These are phyloP conservation scores for Bromus sterilis DNA, from an alignment of 176 grass and related monocot species.

Conservation along the genomic window DNA sequence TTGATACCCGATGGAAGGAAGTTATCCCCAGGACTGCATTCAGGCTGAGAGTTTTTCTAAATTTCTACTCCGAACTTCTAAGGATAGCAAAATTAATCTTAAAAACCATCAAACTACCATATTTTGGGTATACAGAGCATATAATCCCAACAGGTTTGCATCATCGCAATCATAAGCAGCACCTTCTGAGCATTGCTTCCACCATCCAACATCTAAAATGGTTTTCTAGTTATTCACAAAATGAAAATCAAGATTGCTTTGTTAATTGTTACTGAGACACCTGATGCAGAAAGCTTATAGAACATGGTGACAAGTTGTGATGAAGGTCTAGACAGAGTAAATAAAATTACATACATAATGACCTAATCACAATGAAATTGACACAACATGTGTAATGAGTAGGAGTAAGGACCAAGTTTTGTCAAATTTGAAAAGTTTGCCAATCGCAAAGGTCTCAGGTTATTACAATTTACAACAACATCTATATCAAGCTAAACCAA, in stretches of 20 bases:
- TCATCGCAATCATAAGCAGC: background rate
- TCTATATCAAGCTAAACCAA: background rate
- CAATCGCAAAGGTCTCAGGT: background rate
- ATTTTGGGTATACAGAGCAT: background rate
- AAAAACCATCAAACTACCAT: background rate
- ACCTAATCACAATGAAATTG: background rate
- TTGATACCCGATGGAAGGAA: background rate
- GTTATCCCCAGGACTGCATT: background rate
- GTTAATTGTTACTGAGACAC: background rate
- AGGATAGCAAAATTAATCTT: background rate
- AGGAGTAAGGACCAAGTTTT: background rate
- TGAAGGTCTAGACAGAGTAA: background rate
- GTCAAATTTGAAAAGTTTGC: background rate
- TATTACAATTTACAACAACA: too few relatives aligned
- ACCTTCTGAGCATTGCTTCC: background rate
- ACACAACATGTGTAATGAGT: background rate
- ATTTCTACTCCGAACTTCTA: background rate
- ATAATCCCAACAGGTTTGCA: background rate
- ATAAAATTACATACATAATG: background rate
- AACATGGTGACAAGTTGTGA: background rate
- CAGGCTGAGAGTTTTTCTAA: background rate
- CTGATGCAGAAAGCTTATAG: background rate
- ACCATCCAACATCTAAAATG: background rate
- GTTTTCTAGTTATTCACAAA: background rate
- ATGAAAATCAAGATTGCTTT: background rate